Evolutionary conservation across 768 basidiomycete genomes (phyloP), one percentile per base, ranked within the genome.

Genomic region (Boletus reticuloceps): DNA sequence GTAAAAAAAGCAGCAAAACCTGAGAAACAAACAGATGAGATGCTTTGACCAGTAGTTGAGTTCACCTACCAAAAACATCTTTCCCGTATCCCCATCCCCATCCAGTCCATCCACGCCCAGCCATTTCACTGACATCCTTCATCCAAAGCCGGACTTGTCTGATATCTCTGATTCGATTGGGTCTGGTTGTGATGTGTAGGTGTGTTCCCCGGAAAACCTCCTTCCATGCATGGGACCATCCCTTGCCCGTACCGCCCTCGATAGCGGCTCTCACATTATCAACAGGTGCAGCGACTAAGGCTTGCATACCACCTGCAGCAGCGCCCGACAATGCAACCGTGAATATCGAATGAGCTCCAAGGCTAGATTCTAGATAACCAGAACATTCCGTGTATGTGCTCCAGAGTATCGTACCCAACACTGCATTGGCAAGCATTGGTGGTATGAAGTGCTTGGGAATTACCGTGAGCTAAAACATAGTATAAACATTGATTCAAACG

Each of bases 1-100:
- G 84, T 71, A 67, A 92, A 92, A 72, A 92, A 92, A 22, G 83
- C 76, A 17, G 88, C 81, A 68, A 92, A 92, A 20, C 88, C 91
- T 91, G 51, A 39, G 27, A 16, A 43, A n/a, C 14, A 16, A 10
- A 50, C 32, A 34, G 25, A 51, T 65, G 12, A 68, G 49, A 56
- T 39, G 39, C 54, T 36, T 31, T 29, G 19, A 39, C 27, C 25
- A 25, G 51, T 34, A 12, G 17, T 43, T 39, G 42, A 41, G 32
- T 34, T 6, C 31, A 54, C 77, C 58, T 58, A 89, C 89, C 89
- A 64, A 79, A 83, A 10, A 83, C 71, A 65, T 92, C 90, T 65
- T 92, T 92, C 8, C 79, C 84, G 27, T 77, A 79, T n/a, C 87
- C 86, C 84, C 85, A 92, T 4, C 80, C 78, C 82, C 88, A 88